phyloP scores from a whole-genome alignment of 148 eudicot species.

The Vaccinium darrowii region DNA sequence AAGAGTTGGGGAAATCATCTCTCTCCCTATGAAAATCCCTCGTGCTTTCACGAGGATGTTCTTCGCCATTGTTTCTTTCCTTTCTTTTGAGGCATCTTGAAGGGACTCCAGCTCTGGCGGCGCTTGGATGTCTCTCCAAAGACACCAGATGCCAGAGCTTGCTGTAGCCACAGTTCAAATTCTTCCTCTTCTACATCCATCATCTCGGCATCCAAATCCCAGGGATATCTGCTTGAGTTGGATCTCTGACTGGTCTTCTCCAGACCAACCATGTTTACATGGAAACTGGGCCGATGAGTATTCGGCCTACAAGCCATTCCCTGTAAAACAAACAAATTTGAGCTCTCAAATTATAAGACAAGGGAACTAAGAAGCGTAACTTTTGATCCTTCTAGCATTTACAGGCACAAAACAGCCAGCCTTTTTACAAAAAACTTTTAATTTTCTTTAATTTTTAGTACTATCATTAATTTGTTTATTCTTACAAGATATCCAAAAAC shows the following conservation, averaged over 20 bases:
- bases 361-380: background rate
- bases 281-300: constrained; percentile 94
- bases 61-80: constrained; percentile 78
- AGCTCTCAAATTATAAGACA: background rate
- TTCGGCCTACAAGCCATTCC: constrained; percentile 99
- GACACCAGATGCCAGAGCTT: constrained; percentile 91
- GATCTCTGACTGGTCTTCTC: constrained; percentile 77
- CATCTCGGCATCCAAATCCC: constrained; percentile 93
- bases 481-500: background rate
- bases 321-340: constrained; percentile 30
- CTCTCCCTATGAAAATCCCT: background rate
- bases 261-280: constrained; percentile 96
- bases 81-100: constrained; percentile 70
- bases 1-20: background rate
- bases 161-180: constrained; percentile 90
- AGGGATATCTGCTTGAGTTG: constrained; percentile 80
- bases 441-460: background rate
- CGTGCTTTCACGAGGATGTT: constrained; percentile 42
- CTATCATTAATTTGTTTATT: background rate
- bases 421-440: background rate
- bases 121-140: constrained; percentile 87
- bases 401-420: constrained; percentile 1
- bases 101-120: constrained; percentile 94
- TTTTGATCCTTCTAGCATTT: background rate
- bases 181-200: constrained; percentile 79